Evolutionary conservation across 73 alveolate species (phyloP), one percentile per base, ranked within the genome.

Genomic region (Stentor roeselii): DNA sequence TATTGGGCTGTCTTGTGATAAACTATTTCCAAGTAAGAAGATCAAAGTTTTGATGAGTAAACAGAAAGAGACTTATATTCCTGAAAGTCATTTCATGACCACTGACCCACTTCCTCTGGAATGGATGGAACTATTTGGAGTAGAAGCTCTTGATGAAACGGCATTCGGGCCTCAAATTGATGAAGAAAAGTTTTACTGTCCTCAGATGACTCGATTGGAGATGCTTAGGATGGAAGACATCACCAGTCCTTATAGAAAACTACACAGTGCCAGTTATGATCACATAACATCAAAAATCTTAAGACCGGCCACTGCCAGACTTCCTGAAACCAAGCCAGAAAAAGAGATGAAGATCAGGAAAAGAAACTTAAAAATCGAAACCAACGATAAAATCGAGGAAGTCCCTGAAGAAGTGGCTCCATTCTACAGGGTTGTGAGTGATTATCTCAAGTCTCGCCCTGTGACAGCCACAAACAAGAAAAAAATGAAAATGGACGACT

Each of bases 71-170:
- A 40, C 74, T n/a, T 76, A 76, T 76, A 39, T 76, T 1, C 84
- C 84, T 37, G 84, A 76, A 35, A 40, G 39, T 2, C 74, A 41
- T n/a, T 76, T 27, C 39, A 39, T 76, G 60, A 76, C 60, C 31
- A 39, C 75, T 0, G 84, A 76, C 74, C 75, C 84, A n/a, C 3
- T 76, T 14, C 84, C 84, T 0, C 27, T 15, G n/a, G 84, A 39
- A 39, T 76, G 84, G 59, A 34, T 76, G 76, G 84, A 76, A 35
- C 84, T 76, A 21, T 76, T 76, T 30, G 80, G 80, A n/a, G 37
- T 21, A 27, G 80, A 67, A 67, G 2, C 37, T 34, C 37, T 34
- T 27, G 37, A 32, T 67, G 80, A 67, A 11, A 67, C n/a, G 41
- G 37, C 80, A 0, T 67, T 67, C 34, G 80, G 80, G 37, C 41